Evolutionary conservation across 2,329 filamentous ascomycete species (phyloP).

Genomic region (Penicillium sp.): DNA sequence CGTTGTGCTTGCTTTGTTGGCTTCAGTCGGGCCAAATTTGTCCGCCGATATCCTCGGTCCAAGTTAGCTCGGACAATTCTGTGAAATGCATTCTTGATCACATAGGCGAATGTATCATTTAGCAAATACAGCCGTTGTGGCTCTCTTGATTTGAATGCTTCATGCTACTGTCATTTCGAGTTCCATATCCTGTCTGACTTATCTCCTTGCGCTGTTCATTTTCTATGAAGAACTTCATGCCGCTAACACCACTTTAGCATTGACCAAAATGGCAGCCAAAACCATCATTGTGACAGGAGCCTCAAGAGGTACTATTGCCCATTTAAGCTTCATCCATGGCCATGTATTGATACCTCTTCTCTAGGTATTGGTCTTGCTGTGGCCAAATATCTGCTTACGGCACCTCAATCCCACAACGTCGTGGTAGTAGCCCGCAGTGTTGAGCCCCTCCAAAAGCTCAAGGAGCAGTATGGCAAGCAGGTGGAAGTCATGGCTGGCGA

Average conservation of each 20-base stretch:
- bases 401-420: conserved; percentile 53
- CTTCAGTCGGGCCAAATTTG: neutral
- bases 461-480: conserved; percentile 53
- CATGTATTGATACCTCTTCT: conserved; percentile 4
- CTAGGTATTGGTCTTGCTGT: conserved; percentile 62
- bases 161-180: neutral
- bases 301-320: conserved; percentile 52
- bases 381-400: conserved; percentile 57
- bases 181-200: too few relatives aligned
- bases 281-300: conserved; percentile 70
- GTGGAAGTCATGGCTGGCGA: conserved; percentile 61
- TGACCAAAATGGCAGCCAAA: conserved; percentile 53
- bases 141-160: neutral
- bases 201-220: neutral
- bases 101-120: neutral
- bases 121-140: neutral
- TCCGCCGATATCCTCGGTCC: neutral
- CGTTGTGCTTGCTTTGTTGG: neutral
- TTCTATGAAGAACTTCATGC: neutral
- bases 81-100: neutral
- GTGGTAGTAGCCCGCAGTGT: conserved; percentile 58
- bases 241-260: conserved; percentile 10
- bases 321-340: neutral
- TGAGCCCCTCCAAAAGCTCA: conserved; percentile 54
- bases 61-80: neutral